Conservation (phyloP, 2,329 filamentous ascomycete species). For the Fusarium equiseti region DNA sequence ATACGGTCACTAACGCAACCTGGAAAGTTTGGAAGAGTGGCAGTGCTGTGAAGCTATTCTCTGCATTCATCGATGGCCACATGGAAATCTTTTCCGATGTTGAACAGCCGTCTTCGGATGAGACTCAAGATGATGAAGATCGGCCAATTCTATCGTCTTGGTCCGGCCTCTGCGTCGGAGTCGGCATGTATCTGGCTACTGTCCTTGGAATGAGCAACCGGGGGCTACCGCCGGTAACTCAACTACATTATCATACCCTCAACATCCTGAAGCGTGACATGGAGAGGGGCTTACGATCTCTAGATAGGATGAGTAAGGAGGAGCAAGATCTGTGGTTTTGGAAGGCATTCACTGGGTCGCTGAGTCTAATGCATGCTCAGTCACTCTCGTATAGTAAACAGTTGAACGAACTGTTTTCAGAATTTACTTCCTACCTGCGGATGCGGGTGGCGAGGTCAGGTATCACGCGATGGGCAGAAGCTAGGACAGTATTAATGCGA, state of each 20-base stretch:
- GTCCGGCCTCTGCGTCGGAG: background rate
- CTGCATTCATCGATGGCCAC: background rate
- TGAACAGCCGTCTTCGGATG: background rate
- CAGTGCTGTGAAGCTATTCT: background rate
- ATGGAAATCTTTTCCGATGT: background rate
- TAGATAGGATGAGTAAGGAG: background rate
- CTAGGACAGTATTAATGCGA: background rate
- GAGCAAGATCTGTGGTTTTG: background rate
- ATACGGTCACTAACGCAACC: background rate
- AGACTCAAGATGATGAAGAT: background rate
- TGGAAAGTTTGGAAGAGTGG: background rate
- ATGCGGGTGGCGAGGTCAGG: background rate
- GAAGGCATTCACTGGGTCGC: background rate
- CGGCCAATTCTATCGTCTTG: background rate
- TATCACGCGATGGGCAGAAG: background rate
- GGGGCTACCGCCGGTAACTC: background rate
- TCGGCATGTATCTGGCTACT: background rate
- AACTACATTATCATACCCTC: background rate
- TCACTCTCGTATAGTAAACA: background rate
- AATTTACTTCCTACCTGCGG: accelerated
- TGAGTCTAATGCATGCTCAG: background rate
- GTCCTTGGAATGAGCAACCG: background rate
- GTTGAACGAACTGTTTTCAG: background rate
- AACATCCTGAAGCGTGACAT: background rate
- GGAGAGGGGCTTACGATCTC: background rate